Conservation (phyloP, 352 stramenopile genomes). For the Globisporangium solare region DNA sequence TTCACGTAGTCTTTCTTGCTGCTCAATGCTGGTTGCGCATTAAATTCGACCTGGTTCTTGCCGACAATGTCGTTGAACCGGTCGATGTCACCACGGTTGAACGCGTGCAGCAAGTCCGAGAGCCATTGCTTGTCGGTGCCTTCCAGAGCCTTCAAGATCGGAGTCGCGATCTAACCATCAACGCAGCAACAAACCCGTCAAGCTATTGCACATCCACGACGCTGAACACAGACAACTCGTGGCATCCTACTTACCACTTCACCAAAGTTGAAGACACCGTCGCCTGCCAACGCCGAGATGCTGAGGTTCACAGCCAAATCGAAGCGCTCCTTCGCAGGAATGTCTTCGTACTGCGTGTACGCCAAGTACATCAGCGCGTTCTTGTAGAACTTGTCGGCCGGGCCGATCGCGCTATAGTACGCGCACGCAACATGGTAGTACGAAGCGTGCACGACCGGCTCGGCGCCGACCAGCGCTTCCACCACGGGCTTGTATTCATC, state of each 20-base stretch:
- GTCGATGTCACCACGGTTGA: slow-evolving; percentile 95
- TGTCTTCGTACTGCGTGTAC: slow-evolving; percentile 93
- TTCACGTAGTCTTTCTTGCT: slow-evolving; percentile 93
- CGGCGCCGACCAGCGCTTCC: slow-evolving; percentile 75
- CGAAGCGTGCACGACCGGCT: slow-evolving; percentile 90
- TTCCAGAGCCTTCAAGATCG: slow-evolving; percentile 89
- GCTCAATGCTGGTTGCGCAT: slow-evolving; percentile 91
- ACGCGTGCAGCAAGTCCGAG: slow-evolving; percentile 90
- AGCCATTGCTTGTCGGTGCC: slow-evolving; percentile 93
- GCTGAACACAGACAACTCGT: no score
- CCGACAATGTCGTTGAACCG: slow-evolving; percentile 88
- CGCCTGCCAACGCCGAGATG: slow-evolving; percentile 94
- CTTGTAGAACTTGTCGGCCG: slow-evolving; percentile 96
- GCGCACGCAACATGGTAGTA: slow-evolving; percentile 92
- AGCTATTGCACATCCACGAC: no score
- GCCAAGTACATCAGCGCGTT: slow-evolving; percentile 94
- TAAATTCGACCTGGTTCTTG: slow-evolving; percentile 74
- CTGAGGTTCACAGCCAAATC: slow-evolving; percentile 92
- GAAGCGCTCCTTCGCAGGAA: slow-evolving; percentile 76
- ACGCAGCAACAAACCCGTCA: not conserved
- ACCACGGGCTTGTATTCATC: slow-evolving; percentile 75
- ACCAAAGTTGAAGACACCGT: slow-evolving; percentile 98
- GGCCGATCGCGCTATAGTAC: slow-evolving; percentile 90
- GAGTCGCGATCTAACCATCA: slow-evolving; percentile 77
- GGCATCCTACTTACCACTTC: slow-evolving; percentile 84